phyloP scores from a whole-genome alignment of 2,329 filamentous ascomycete species.

The Lomentospora prolificans region DNA sequence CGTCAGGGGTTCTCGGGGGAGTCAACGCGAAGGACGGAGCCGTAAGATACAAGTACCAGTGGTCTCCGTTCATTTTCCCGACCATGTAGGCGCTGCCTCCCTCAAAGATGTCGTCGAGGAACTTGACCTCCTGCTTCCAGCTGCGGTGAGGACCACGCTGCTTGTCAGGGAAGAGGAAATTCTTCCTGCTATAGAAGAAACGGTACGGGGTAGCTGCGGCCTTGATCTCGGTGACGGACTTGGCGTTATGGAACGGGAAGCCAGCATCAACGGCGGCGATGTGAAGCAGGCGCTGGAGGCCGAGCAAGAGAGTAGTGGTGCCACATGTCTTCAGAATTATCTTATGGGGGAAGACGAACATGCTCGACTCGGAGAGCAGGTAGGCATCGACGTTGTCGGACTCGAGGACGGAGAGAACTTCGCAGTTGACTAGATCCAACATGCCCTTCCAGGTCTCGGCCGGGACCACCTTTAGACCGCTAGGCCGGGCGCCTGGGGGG shows the following conservation, averaged over 20 bases:
- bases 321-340: conserved; percentile 97
- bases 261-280: conserved; percentile 81
- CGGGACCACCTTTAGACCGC: conserved; percentile 78
- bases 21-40: conserved; percentile 72
- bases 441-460: conserved; percentile 87
- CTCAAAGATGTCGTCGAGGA: conserved; percentile 81
- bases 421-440: conserved; percentile 97
- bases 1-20: conserved; percentile 67
- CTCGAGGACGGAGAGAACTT: conserved; percentile 87
- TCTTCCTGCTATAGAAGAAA: conserved; percentile 98
- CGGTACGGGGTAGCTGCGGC: conserved; percentile 83
- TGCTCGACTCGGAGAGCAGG: conserved; percentile 95
- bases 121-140: conserved; percentile 94
- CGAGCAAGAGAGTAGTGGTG: conserved; percentile 85
- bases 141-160: conserved; percentile 91
- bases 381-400: conserved; percentile 95
- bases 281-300: conserved; percentile 81
- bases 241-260: conserved; percentile 72
- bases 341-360: conserved; percentile 99
- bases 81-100: conserved; percentile 98
- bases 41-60: conserved; percentile 98
- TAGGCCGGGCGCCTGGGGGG: conserved; percentile 57
- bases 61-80: conserved; percentile 98
- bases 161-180: conserved; percentile 90
- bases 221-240: conserved; percentile 54